A percentile compares a stretch with the other conserved stretches of the same genome.
These are phyloP conservation scores for Bromus sterilis DNA, from an alignment of 176 grass and related monocot genomes.

Conservation along the genomic window DNA sequence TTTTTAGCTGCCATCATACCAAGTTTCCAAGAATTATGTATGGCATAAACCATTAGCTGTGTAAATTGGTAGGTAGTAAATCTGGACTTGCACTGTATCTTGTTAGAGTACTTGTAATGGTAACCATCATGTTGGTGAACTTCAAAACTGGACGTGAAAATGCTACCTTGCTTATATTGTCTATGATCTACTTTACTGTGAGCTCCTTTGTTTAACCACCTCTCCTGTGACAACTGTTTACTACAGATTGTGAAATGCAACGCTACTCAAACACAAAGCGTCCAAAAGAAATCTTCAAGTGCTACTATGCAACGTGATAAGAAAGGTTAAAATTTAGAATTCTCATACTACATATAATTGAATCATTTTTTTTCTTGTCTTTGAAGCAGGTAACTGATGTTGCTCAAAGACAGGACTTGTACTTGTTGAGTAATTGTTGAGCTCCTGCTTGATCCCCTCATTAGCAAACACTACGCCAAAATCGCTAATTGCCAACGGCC, in stretches of 20 bases:
- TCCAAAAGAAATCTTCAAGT: slow-evolving; percentile 26
- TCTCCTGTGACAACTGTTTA: background rate
- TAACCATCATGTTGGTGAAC: background rate
- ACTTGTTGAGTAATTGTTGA: no score
- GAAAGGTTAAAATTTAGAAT: slow-evolving; percentile 3
- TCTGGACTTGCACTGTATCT: background rate
- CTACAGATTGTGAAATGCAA: slow-evolving; percentile 14
- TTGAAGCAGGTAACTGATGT: background rate
- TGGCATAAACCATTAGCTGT: background rate
- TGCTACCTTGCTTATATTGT: background rate
- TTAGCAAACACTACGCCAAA: no score
- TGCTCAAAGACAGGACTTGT: no score
- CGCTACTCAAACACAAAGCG: slow-evolving; percentile 29
- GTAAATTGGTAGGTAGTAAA: background rate
- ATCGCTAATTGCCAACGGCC: no score
- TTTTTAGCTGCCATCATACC: background rate
- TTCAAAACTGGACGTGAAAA: background rate
- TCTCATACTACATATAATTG: background rate
- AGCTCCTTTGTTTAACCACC: background rate
- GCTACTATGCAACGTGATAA: slow-evolving; percentile 24
- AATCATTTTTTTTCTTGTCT: background rate
- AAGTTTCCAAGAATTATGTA: background rate
- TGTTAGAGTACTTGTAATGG: background rate
- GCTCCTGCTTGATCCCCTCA: no score
- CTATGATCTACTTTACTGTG: background rate